Evolutionary conservation across 2,329 filamentous ascomycete genomes (phyloP), one percentile per base, ranked within the genome.

Genomic region (Rhinocladiella similis): DNA sequence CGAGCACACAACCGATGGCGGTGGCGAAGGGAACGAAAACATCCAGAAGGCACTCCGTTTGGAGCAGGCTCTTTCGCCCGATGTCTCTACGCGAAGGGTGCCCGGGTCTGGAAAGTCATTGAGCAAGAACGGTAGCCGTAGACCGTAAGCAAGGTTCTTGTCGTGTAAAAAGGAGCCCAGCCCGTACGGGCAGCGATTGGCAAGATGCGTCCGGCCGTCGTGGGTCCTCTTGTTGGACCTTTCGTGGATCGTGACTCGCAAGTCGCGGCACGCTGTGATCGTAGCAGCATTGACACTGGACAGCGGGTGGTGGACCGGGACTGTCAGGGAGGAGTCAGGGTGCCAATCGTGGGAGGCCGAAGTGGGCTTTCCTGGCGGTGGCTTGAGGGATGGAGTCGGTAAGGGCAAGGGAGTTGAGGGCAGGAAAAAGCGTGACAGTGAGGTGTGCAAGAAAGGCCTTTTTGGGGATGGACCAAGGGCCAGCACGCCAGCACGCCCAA

Each of bases 241-340:
- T 55, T 56, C 47, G 50, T 57, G 59, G 59, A 56, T 51, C 59
- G 50, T 51, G 50, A 56, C 55, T 61, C 56, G 56, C 59, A 33
- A 59, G 52, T 51, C 53, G 53, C 56, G 59, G 56, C 51, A 61
- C 52, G 51, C 54, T 57, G 54, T 51, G 53, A 62, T 56, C 53
- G 50, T 43, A 53, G 55, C 43, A 35, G 52, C 49, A 51, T 56
- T 50, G 54, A 42, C 48, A 35, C 41, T 46, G 49, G 56, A 47
- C 50, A 25, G 39, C 36, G 50, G 41, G 29, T 47, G 39, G 55
- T 46, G 43, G 43, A 46, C 25, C 22, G 25, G 43, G 43, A 14
- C 43, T 46, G 43, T 29, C 43, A 46, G 25, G 43, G 43, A 46
- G n/a, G 20, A 25, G 43, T 27, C 43, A n/a, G 4, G 22, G 22